Evolutionary conservation across 768 basidiomycete species (phyloP).

Genomic region (Punctularia strigosozonata): DNA sequence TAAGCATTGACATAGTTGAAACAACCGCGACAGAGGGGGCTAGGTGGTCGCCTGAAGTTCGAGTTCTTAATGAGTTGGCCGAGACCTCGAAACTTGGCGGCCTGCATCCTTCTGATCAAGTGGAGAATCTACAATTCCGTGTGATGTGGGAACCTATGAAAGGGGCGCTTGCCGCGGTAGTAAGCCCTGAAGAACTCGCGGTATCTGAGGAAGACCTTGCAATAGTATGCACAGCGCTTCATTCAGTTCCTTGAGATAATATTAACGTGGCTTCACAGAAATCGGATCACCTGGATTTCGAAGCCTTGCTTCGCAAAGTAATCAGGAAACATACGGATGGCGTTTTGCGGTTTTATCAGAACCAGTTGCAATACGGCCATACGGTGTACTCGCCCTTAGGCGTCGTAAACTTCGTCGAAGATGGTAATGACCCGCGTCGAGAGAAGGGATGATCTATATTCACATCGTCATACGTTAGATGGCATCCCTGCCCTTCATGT

Average conservation of each 20-base stretch:
- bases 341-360: conserved; percentile 46
- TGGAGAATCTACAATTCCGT: conserved; percentile 57
- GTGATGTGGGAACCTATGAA: conserved; percentile 70
- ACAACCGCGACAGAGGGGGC: conserved; percentile 28
- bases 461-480: conserved; percentile 23
- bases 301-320: conserved; percentile 49
- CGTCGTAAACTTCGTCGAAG: conserved; percentile 39
- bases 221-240: conserved; percentile 37
- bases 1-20: conserved; percentile 45
- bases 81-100: conserved; percentile 47
- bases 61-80: conserved; percentile 50
- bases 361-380: conserved; percentile 39
- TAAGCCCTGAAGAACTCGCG: conserved; percentile 35
- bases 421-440: conserved; percentile 34
- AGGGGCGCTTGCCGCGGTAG: conserved; percentile 48
- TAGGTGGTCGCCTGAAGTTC: conserved; percentile 39
- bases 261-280: conserved; percentile 28
- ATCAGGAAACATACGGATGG: conserved; percentile 55
- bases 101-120: conserved; percentile 55
- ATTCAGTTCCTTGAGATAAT: neutral
- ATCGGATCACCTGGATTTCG: conserved; percentile 62
- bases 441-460: no score
- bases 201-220: conserved; percentile 30
- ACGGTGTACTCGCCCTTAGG: conserved; percentile 54
- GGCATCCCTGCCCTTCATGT: conserved; percentile 48